Percentiles rank a stretch among this genome's conserved stretches.
Evolutionary conservation across 108 stramenopile genomes (phyloP).

Genomic region (Pelagomonas calceolata): DNA sequence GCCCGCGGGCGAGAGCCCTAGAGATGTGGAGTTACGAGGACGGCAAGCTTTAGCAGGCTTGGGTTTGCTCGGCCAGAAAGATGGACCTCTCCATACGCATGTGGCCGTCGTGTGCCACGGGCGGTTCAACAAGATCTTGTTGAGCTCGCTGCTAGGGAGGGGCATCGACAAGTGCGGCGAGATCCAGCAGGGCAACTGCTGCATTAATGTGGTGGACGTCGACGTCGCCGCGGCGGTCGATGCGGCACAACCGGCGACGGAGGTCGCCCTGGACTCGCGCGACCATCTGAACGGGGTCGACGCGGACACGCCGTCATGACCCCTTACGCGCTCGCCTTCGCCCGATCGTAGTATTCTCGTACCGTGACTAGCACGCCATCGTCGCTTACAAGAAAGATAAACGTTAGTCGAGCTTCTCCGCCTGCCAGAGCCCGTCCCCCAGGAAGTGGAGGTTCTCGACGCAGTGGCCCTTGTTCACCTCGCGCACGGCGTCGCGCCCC

Average conservation of each 20-base stretch:
- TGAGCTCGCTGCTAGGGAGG: not conserved
- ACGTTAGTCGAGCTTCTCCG: not conserved
- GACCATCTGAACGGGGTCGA: too few relatives aligned
- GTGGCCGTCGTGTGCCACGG: not conserved
- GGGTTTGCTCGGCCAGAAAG: too few relatives aligned
- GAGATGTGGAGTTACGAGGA: not conserved
- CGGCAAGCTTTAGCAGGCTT: not conserved
- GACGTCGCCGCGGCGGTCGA: too few relatives aligned
- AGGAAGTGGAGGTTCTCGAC: conserved; percentile 78
- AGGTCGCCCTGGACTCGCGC: too few relatives aligned
- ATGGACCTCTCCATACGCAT: not conserved
- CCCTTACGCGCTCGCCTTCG: too few relatives aligned
- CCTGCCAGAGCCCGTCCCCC: conserved; percentile 72
- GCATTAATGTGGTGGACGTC: not conserved
- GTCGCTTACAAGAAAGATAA: too few relatives aligned
- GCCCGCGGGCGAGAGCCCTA: not conserved
- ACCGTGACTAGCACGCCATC: too few relatives aligned
- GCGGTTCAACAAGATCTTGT: not conserved
- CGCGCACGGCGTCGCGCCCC: conserved; percentile 59
- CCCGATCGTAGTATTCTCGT: too few relatives aligned
- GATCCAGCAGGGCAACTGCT: not conserved
- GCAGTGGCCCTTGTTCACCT: conserved; percentile 80
- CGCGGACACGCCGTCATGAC: too few relatives aligned
- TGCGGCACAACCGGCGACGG: too few relatives aligned
- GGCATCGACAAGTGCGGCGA: not conserved